These are phyloP conservation scores for Nakataea oryzae DNA, from an alignment of 2,329 filamentous ascomycete genomes.

Conservation along the genomic window DNA sequence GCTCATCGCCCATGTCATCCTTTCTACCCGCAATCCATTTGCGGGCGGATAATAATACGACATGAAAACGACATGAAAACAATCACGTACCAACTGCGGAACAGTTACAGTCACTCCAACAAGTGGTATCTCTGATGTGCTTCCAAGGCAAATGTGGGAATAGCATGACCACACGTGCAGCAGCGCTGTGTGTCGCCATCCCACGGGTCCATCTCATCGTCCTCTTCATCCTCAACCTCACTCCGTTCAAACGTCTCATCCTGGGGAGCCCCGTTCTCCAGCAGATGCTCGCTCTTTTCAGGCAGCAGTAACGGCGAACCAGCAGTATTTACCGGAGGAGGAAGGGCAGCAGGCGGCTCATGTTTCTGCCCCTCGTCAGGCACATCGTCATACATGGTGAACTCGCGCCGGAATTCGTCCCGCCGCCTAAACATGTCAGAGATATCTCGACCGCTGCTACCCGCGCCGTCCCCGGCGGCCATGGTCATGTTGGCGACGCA, in stretches of 20 bases:
- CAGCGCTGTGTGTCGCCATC: slow-evolving; percentile 11
- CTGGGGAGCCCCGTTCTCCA: neutral
- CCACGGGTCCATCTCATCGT: neutral
- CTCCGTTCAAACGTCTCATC: neutral
- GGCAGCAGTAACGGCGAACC: no score
- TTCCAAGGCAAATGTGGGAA: slow-evolving; percentile 16
- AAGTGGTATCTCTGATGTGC: slow-evolving; percentile 19
- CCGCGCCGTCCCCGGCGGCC: slow-evolving; percentile 39
- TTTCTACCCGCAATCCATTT: no score
- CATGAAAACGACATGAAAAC: no score
- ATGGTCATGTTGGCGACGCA: slow-evolving; percentile 70
- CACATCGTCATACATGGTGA: slow-evolving; percentile 39
- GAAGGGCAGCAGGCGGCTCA: neutral
- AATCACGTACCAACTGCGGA: no score
- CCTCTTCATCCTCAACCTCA: neutral
- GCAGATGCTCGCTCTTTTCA: neutral
- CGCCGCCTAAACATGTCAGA: slow-evolving; percentile 72
- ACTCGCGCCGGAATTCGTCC: slow-evolving; percentile 57
- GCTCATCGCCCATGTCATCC: no score
- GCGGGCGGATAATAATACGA: no score
- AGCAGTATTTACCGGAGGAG: neutral
- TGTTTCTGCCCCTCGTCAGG: neutral
- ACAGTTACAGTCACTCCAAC: no score
- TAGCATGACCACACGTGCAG: slow-evolving; percentile 12
- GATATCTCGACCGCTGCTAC: slow-evolving; percentile 64